These are phyloP conservation scores for Wickerhamomyces silvicola DNA, from an alignment of 805 yeast genomes.

Conservation along the genomic window DNA sequence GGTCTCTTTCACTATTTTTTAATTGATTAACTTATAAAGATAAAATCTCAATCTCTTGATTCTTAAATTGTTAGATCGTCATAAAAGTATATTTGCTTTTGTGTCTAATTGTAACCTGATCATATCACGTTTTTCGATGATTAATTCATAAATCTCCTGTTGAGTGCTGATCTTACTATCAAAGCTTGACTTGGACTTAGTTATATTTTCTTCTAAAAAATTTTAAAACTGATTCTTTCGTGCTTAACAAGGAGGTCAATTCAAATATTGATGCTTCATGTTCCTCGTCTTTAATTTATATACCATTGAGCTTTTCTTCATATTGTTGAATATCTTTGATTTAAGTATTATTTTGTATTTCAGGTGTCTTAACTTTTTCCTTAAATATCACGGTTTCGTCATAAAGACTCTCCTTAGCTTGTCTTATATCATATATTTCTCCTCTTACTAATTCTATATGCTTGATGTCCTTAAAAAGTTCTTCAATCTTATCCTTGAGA, in stretches of 20 bases:
- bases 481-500: constrained; percentile 7
- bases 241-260: background rate
- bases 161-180: constrained; percentile 32
- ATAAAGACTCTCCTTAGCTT: constrained; percentile 1
- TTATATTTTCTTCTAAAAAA: constrained; percentile 11
- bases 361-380: background rate
- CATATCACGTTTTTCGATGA: constrained; percentile 23
- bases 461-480: constrained; percentile 17
- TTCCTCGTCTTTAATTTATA: background rate
- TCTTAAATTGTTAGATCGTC: constrained; percentile 5
- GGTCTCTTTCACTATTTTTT: constrained; percentile 23
- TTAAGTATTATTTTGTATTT: background rate
- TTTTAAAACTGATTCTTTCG: constrained; percentile 3
- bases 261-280: constrained; percentile 1
- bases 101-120: constrained; percentile 16
- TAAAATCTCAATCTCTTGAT: constrained; percentile 27
- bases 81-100: constrained; percentile 13
- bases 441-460: constrained; percentile 9
- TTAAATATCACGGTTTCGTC: no score
- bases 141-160: constrained; percentile 25
- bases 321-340: background rate
- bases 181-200: constrained; percentile 19
- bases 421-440: constrained; percentile 3
- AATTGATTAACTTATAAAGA: no score
- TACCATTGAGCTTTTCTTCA: background rate